phyloP scores from a whole-genome alignment of 2,329 filamentous ascomycete species.

The Aspergillus fumigatus region DNA sequence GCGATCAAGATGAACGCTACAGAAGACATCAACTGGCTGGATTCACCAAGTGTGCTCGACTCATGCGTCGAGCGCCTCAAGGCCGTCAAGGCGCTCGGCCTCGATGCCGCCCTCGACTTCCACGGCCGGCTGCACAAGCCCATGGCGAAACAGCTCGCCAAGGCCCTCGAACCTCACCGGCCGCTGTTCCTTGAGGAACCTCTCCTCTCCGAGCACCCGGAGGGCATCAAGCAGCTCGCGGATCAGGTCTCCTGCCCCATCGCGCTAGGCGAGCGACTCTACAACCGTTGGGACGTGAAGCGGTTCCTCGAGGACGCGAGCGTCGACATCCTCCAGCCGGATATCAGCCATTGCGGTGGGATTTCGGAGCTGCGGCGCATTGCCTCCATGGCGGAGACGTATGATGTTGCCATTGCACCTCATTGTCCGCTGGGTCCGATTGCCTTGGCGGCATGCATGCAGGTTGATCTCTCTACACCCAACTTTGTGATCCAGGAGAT shows the following conservation, averaged over 20 bases:
- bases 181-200: conserved; percentile 77
- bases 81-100: conserved; percentile 62
- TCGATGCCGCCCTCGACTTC: conserved; percentile 73
- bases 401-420: conserved; percentile 68
- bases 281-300: conserved; percentile 69
- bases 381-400: conserved; percentile 66
- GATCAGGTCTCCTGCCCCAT: conserved; percentile 59
- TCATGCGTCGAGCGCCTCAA: conserved; percentile 63
- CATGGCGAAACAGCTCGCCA: conserved; percentile 75
- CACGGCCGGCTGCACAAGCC: conserved; percentile 72
- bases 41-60: conserved; percentile 62
- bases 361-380: conserved; percentile 68
- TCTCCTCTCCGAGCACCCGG: conserved; percentile 63
- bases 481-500: conserved; percentile 76
- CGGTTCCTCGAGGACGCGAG: conserved; percentile 64
- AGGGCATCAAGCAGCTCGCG: conserved; percentile 59
- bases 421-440: conserved; percentile 72
- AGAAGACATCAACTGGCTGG: conserved; percentile 71
- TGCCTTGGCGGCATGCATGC: conserved; percentile 65
- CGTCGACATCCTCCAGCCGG: conserved; percentile 69
- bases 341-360: conserved; percentile 67
- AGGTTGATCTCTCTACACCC: conserved; percentile 56
- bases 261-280: conserved; percentile 67
- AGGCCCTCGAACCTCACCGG: conserved; percentile 60
- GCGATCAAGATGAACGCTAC: conserved; percentile 74